Evolutionary conservation across 805 yeast species (phyloP).

Genomic region (Saturnispora sanitii): DNA sequence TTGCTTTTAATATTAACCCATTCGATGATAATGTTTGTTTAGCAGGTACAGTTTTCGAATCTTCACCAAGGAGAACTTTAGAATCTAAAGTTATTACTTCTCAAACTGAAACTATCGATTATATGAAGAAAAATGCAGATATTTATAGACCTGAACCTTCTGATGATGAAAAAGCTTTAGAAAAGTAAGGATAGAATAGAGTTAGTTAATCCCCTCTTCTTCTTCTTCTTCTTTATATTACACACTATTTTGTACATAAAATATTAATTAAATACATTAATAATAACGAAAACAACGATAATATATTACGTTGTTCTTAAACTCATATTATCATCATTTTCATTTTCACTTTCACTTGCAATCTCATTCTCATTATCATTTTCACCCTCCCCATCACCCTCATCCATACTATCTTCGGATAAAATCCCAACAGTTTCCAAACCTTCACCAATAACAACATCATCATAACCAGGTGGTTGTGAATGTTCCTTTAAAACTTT

Average conservation of each 20-base stretch:
- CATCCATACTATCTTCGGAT: neutral
- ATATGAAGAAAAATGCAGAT: conserved; percentile 28
- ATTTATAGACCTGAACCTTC: conserved; percentile 30
- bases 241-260: neutral
- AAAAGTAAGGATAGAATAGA: too few species aligned
- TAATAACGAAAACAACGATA: neutral
- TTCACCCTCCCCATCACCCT: neutral
- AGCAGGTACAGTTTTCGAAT: conserved; percentile 62
- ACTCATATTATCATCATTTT: conserved; percentile 7
- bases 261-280: too few species aligned
- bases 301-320: conserved; percentile 3
- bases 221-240: neutral
- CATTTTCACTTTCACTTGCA: neutral
- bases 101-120: conserved; percentile 22
- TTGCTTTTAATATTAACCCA: conserved; percentile 54
- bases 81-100: conserved; percentile 22
- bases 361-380: too few species aligned
- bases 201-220: too few species aligned
- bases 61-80: conserved; percentile 31
- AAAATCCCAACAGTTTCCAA: conserved; percentile 20
- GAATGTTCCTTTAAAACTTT: conserved; percentile 10
- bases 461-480: conserved; percentile 22
- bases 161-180: conserved; percentile 16
- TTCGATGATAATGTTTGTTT: conserved; percentile 45
- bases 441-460: conserved; percentile 17